A percentile compares a stretch with the other conserved stretches of the same genome.
Conservation (phyloP, 495 filamentous ascomycete genomes). For the Cryomyces antarcticus region DNA sequence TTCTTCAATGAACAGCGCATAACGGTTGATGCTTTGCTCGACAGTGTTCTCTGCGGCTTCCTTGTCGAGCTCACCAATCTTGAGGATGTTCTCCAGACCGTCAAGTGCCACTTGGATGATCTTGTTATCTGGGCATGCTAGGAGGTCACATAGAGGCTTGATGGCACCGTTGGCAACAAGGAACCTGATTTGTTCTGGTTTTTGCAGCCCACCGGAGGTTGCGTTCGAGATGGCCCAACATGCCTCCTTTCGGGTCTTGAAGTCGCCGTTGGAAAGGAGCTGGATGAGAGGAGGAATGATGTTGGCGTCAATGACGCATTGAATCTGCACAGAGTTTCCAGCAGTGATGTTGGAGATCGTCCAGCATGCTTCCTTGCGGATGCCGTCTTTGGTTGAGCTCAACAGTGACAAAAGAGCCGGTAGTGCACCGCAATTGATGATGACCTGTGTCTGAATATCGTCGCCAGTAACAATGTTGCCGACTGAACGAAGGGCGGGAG, state of each 20-base stretch:
- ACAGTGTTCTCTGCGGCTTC: slow-evolving; percentile 48
- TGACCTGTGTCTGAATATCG: slow-evolving; percentile 96
- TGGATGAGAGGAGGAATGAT: slow-evolving; percentile 95
- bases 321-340: slow-evolving; percentile 94
- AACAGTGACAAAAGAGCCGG: slow-evolving; percentile 81
- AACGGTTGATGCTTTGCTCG: slow-evolving; percentile 76
- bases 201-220: slow-evolving; percentile 91
- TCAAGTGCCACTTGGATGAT: slow-evolving; percentile 99
- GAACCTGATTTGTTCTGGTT: slow-evolving; percentile 95
- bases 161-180: slow-evolving; percentile 87
- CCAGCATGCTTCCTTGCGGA: slow-evolving; percentile 99
- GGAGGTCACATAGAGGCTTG: slow-evolving; percentile 89
- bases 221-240: slow-evolving; percentile 99
- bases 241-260: slow-evolving; percentile 98
- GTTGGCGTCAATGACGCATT: slow-evolving; percentile 87
- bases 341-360: slow-evolving; percentile 98
- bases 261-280: slow-evolving; percentile 83
- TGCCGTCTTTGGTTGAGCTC: slow-evolving; percentile 93
- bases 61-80: slow-evolving; percentile 98
- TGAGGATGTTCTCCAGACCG: slow-evolving; percentile 96
- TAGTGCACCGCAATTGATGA: slow-evolving; percentile 93
- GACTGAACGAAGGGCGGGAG: slow-evolving; percentile 87
- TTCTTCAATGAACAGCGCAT: slow-evolving; percentile 96
- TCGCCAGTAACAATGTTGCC: slow-evolving; percentile 99
- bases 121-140: slow-evolving; percentile 97